A percentile compares a stretch with the other conserved stretches of the same genome.
These are phyloP conservation scores for Talaromyces albobiverticillius DNA, from an alignment of 2,329 filamentous ascomycete genomes.

Conservation along the genomic window DNA sequence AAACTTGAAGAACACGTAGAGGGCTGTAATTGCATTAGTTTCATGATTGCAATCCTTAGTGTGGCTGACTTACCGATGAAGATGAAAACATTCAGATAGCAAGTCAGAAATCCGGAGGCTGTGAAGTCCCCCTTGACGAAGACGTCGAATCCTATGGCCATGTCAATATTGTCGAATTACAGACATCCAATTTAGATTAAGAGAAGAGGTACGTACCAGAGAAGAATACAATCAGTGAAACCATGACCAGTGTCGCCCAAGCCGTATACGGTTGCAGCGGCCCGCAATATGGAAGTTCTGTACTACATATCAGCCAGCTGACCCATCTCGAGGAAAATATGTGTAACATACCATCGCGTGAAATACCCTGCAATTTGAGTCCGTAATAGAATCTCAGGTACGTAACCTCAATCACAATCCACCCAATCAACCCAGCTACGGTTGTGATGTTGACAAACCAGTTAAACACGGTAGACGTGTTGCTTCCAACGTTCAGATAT, in stretches of 20 bases:
- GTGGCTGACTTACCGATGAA: conserved; percentile 57
- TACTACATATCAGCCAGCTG: too few relatives aligned
- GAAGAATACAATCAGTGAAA: conserved; percentile 41
- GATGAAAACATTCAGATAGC: conserved; percentile 63
- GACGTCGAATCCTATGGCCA: conserved; percentile 58
- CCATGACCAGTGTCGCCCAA: conserved; percentile 54
- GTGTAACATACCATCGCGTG: conserved; percentile 35
- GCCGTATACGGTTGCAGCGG: conserved; percentile 62
- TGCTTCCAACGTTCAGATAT: conserved; percentile 63
- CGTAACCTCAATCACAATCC: conserved; percentile 42
- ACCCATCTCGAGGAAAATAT: not conserved
- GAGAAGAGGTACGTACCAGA: not conserved
- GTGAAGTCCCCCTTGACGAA: conserved; percentile 47
- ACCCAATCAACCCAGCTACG: conserved; percentile 67
- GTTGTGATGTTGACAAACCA: conserved; percentile 71
- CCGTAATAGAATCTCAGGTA: conserved; percentile 55
- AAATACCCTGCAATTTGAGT: conserved; percentile 59
- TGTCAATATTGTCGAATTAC: not conserved
- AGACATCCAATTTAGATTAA: too few relatives aligned
- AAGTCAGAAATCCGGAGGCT: conserved; percentile 61
- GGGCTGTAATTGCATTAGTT: conserved; percentile 11
- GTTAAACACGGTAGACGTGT: conserved; percentile 62
- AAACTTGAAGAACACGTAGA: conserved; percentile 18
- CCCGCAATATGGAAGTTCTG: conserved; percentile 58
- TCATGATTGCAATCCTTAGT: too few relatives aligned